Percentiles rank a stretch among this genome's conserved stretches.
These are phyloP conservation scores for Podospora didyma DNA, from an alignment of 495 filamentous ascomycete species.

Conservation along the genomic window DNA sequence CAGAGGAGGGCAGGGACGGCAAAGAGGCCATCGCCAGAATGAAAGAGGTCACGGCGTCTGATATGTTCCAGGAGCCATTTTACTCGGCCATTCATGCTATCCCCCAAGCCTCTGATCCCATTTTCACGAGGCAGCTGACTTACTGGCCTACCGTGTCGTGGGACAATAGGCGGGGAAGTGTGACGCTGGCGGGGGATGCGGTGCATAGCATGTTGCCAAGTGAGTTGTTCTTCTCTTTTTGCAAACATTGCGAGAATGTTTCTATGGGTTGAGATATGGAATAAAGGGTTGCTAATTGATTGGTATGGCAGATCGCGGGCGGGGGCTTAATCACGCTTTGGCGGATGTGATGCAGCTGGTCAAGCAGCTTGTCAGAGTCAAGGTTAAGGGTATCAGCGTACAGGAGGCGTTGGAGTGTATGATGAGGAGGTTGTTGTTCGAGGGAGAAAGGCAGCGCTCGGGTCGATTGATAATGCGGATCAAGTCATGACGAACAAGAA, in stretches of 20 bases:
- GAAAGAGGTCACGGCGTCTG: background rate
- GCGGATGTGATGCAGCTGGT: conserved; percentile 38
- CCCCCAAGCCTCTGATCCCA: conserved; percentile 15
- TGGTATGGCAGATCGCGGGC: no score
- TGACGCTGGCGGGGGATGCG: conserved; percentile 54
- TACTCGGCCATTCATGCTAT: conserved; percentile 37
- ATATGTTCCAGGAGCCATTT: conserved; percentile 17
- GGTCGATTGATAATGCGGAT: conserved; percentile 11
- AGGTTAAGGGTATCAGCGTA: conserved; percentile 16
- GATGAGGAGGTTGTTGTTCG: conserved; percentile 46
- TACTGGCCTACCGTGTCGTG: conserved; percentile 35
- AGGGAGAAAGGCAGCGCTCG: conserved; percentile 39
- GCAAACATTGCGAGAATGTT: no score
- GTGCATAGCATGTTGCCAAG: conserved; percentile 51
- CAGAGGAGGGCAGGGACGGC: background rate
- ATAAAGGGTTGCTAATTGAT: no score
- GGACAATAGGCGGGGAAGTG: conserved; percentile 44
- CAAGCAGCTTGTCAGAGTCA: conserved; percentile 23
- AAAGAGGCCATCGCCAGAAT: conserved; percentile 1
- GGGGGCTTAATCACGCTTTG: conserved; percentile 48
- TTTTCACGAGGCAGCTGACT: conserved; percentile 21
- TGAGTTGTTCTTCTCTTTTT: background rate
- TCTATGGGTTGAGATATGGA: no score
- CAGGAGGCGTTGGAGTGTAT: conserved; percentile 26
- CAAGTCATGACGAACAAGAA: background rate